Base-by-base conservation (phyloP, 495 filamentous ascomycete genomes). In the Penicillium lagena region DNA sequence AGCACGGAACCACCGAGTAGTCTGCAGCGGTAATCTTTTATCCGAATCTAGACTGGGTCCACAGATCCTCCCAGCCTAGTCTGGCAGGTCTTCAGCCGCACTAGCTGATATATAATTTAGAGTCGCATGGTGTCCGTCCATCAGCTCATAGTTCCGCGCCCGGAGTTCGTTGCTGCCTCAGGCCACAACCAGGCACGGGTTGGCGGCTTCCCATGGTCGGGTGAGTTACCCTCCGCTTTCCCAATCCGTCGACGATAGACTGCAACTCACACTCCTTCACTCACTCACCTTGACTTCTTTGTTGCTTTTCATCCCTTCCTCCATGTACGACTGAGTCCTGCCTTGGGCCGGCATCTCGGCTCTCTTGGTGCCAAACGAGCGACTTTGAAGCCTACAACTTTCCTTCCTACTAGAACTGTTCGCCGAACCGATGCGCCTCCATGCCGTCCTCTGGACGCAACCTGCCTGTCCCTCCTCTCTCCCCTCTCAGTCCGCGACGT, bases 361-460 rank as follows among this genome's bases (percentile, higher is more conserved):
- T 22, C 22, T 22, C 22, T 22, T 22, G 22, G 6, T 22, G 22
- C 4, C 22, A 22, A 22, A 22, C 3, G 22, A 22, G 22, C 22
- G 22, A 22, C 22, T 4, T 22, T 22, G 22, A 22, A 22, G 22
- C 22, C 22, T 22, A 4, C 4, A 6, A 22, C 22, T 3, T 22
- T 22, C 6, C 22, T 22, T 22, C 4, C 22, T 22, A 22, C 48
- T 46, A 48, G 40, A 10, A 42, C 12, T 7, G 6, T n/a, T 14
- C 27, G 33, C 12, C 40, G 50, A 46, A 13, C 49, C 42, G 49
- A 70, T 67, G 64, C 52, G 58, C 60, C 59, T 58, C 55, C 49
- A 70, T 72, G 68, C 64, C 70, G 56, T 60, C 67, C 54, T 54
- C 54, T 46, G 54, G 59, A 47, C 67, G 60, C 56, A 63, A 64